These are phyloP conservation scores for Lactarius evosmus DNA, from an alignment of 768 basidiomycete species.

Conservation along the genomic window DNA sequence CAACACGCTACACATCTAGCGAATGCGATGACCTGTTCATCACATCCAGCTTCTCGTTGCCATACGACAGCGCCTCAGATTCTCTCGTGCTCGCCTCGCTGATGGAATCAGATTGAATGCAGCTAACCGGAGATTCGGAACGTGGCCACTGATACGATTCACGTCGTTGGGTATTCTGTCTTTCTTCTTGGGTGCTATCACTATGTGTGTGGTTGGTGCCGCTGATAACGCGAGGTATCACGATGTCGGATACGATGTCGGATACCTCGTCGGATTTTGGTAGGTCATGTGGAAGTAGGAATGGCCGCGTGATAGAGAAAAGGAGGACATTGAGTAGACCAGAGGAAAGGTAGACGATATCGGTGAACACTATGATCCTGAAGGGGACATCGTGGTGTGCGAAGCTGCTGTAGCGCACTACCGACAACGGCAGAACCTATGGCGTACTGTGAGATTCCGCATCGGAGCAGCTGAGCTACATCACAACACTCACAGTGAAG, in stretches of 20 bases:
- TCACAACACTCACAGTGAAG: slow-evolving; percentile 31
- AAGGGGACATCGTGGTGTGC: slow-evolving; percentile 34
- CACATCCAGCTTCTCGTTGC: not conserved
- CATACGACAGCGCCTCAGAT: slow-evolving; percentile 8
- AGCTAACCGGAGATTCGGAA: not conserved
- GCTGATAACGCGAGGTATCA: not conserved
- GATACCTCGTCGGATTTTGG: not conserved
- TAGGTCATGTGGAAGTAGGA: slow-evolving; percentile 34
- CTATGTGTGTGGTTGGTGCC: too few species aligned
- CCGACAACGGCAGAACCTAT: slow-evolving; percentile 40
- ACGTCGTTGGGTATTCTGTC: too few species aligned
- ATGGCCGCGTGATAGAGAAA: slow-evolving; percentile 39
- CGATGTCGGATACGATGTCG: not conserved
- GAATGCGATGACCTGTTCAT: not conserved
- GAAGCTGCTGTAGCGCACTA: slow-evolving; percentile 41
- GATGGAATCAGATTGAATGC: not conserved
- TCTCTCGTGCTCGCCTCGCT: slow-evolving; percentile 21
- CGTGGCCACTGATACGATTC: not conserved
- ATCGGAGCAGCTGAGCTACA: not conserved
- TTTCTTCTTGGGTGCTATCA: not conserved
- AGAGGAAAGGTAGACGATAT: slow-evolving; percentile 41
- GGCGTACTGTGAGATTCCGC: not conserved
- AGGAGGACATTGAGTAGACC: slow-evolving; percentile 46
- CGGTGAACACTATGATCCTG: slow-evolving; percentile 39
- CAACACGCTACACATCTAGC: not conserved